Conservation (phyloP, 352 stramenopile species). For the Poterioochromonas sp. region DNA sequence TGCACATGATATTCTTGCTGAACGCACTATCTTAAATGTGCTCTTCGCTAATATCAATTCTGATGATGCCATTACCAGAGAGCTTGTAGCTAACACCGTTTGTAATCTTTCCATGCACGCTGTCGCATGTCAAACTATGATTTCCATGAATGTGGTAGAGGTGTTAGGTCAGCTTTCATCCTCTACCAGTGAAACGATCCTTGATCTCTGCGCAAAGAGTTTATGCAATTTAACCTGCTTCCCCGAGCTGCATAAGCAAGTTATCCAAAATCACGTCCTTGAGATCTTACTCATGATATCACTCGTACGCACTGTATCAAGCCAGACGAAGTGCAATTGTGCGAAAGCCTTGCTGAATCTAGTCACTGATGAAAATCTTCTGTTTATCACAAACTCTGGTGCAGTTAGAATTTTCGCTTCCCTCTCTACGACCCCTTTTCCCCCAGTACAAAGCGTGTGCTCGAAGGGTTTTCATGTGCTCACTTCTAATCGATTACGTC, state of each 20-base stretch:
- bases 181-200: conserved; percentile 25
- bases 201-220: conserved; percentile 23
- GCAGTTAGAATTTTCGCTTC: conserved; percentile 18
- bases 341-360: conserved; percentile 28
- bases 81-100: conserved; percentile 12
- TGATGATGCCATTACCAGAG: conserved; percentile 26
- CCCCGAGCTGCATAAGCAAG: background rate
- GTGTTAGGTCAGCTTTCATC: conserved; percentile 10
- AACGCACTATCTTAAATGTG: background rate
- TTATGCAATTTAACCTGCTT: conserved; percentile 31
- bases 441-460: conserved; percentile 10
- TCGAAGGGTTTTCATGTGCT: conserved; percentile 30
- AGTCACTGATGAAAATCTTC: conserved; percentile 25
- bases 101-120: conserved; percentile 29
- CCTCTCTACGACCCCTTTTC: background rate
- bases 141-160: conserved; percentile 12
- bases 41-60: conserved; percentile 14
- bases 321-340: conserved; percentile 7
- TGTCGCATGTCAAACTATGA: background rate
- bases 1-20: conserved; percentile 5
- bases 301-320: conserved; percentile 22
- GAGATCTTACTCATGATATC: conserved; percentile 29
- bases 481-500: background rate
- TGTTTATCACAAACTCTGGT: conserved; percentile 5
- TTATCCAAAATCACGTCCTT: conserved; percentile 22